Conservation (phyloP, 768 basidiomycete genomes). For the Xanthoconium stramineum region DNA sequence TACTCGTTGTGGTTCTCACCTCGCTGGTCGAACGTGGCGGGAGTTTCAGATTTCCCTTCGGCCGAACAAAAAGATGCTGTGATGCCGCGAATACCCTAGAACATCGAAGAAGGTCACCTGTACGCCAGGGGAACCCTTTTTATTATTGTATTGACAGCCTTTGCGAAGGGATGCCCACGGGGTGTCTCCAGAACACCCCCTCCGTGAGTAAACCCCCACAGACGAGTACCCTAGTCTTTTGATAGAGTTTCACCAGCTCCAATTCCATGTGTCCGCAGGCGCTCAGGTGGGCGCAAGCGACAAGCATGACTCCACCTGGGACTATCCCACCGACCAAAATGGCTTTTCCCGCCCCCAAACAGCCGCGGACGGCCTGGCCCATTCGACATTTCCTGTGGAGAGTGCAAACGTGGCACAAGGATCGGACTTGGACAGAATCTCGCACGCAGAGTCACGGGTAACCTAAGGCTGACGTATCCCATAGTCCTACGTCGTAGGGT, state of each 20-base stretch:
- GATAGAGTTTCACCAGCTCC: slow-evolving; percentile 18
- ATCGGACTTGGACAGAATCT: not conserved
- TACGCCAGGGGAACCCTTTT: not conserved
- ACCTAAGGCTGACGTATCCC: not conserved
- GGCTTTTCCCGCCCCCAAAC: slow-evolving; percentile 1
- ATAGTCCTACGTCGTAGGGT: not conserved
- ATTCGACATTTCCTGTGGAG: not conserved
- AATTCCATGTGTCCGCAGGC: slow-evolving; percentile 15
- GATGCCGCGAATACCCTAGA: not conserved
- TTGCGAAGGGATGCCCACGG: not conserved
- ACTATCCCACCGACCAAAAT: not conserved
- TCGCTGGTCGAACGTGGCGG: not conserved
- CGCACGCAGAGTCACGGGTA: not conserved
- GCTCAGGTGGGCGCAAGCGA: not conserved
- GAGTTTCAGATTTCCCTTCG: not conserved
- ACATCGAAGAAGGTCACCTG: not conserved
- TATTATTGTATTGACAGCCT: not conserved
- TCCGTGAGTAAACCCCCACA: slow-evolving; percentile 8
- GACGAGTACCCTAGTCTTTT: not conserved
- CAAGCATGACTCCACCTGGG: not conserved
- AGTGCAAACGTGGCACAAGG: not conserved
- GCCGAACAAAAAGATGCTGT: not conserved
- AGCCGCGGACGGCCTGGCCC: not conserved
- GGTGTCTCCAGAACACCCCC: not conserved
- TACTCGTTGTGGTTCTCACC: not conserved